Evolutionary conservation across 345 rosid species (phyloP), one percentile per base, ranked within the genome.

Genomic region (Citrus inodora): DNA sequence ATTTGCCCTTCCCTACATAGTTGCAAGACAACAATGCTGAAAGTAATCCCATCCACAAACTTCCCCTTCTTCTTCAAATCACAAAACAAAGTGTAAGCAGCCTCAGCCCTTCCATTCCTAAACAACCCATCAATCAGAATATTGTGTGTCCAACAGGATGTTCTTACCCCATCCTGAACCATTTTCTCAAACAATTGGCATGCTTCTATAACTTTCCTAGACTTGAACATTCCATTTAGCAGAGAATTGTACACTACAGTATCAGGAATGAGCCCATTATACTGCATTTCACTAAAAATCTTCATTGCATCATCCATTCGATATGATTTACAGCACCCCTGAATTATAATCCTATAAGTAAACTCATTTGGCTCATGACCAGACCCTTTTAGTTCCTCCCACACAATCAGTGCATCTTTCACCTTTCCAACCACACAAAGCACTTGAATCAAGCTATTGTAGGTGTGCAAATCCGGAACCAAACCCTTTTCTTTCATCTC

Each of bases 21-120:
- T 77, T 91, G 94, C 83, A 90, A 78, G 62, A 88, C 89, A 40
- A 91, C 87, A 80, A 92, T 91, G 87, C 95, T 90, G 82, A 90
- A 96, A 64, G 95, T 90, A 76, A 94, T 30, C n/a, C 87, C 88
- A 72, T 96, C 98, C 70, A 96, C 95, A 83, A 96, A 90, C 78
- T 89, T 86, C 24, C 99, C 97, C 83, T 96, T 96, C 85, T 91
- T 91, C 90, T 91, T 94, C 87, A 96, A 81, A 70, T 94, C 93
- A 84, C 92, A 89, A 77, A 96, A 96, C 76, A 94, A 27, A 33
- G 93, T 86, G 76, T 88, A 96, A 37, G 88, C 98, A 58, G 95
- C 98, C 83, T 90, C 92, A 1, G 83, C 90, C 80, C 97, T 90
- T 75, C 92, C 93, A 71, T 91, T 96, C 85, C 85, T 85, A 80